These are phyloP conservation scores for Lineolata rhizophorae DNA, from an alignment of 495 filamentous ascomycete genomes.

Conservation along the genomic window DNA sequence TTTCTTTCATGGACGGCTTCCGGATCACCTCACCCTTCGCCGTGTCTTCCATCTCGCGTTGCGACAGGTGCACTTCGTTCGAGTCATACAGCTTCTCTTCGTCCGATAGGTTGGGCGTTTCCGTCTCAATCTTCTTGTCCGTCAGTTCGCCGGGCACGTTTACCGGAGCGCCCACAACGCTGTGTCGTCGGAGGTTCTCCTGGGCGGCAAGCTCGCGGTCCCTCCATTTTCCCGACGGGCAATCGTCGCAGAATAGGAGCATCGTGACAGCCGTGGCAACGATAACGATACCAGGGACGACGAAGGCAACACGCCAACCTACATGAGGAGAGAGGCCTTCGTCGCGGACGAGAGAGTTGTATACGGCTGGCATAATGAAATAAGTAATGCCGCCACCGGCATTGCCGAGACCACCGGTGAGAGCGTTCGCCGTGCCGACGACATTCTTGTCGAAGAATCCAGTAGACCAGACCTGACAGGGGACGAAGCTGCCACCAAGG, in stretches of 20 bases:
- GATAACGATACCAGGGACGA: constrained; percentile 66
- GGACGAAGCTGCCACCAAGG: constrained; percentile 75
- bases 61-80: constrained; percentile 17
- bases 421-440: constrained; percentile 72
- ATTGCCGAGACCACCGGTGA: constrained; percentile 76
- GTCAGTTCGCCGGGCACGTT: constrained; percentile 28
- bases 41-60: constrained; percentile 29
- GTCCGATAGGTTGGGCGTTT: no score
- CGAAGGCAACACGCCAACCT: constrained; percentile 69
- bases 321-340: constrained; percentile 35
- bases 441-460: constrained; percentile 94
- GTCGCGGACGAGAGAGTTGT: constrained; percentile 47
- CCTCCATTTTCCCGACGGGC: constrained; percentile 63
- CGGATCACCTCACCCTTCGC: constrained; percentile 41
- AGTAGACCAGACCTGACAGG: constrained; percentile 90
- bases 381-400: constrained; percentile 72
- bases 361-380: constrained; percentile 89
- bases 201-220: constrained; percentile 40
- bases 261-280: constrained; percentile 39
- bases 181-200: not conserved
- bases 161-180: constrained; percentile 20
- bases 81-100: constrained; percentile 8
- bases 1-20: constrained; percentile 40
- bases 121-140: constrained; percentile 1
- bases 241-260: constrained; percentile 60